Conservation (phyloP, 768 basidiomycete species). For the Pleurotus eryngii region DNA sequence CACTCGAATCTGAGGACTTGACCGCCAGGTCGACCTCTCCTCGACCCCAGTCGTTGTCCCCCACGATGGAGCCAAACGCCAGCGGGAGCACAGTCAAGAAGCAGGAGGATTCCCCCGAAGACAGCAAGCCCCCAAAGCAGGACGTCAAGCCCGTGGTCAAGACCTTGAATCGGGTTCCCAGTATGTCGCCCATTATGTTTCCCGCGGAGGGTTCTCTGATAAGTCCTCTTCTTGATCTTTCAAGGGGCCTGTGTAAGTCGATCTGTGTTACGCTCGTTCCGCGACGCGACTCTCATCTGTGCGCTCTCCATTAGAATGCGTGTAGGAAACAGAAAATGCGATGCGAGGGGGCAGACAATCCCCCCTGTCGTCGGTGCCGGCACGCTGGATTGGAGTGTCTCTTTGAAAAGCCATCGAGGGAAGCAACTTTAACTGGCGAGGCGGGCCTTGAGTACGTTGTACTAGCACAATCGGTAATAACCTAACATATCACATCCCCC, state of each 20-base stretch:
- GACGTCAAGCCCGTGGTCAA: conserved; percentile 72
- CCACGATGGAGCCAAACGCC: conserved; percentile 33
- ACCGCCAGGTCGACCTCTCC: neutral
- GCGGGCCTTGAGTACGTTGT: conserved; percentile 80
- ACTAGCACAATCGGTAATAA: conserved; percentile 1
- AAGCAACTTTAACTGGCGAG: conserved; percentile 84
- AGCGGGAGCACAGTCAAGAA: conserved; percentile 45
- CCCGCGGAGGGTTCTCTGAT: conserved; percentile 14
- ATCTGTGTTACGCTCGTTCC: conserved; percentile 10
- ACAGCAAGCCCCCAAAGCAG: conserved; percentile 48
- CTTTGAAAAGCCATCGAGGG: conserved; percentile 90
- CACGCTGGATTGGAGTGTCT: conserved; percentile 89
- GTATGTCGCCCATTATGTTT: conserved; percentile 43
- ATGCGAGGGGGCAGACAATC: conserved; percentile 94
- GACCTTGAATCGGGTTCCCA: conserved; percentile 83
- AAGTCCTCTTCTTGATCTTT: conserved; percentile 14
- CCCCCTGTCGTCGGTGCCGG: conserved; percentile 92
- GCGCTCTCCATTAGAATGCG: conserved; percentile 61
- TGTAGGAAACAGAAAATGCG: conserved; percentile 97
- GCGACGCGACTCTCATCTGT: conserved; percentile 15
- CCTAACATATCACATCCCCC: conserved; percentile 16
- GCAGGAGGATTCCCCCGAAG: conserved; percentile 58
- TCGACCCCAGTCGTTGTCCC: conserved; percentile 12
- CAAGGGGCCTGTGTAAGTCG: conserved; percentile 77
- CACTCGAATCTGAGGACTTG: conserved; percentile 12